Evolutionary conservation across 2,329 filamentous ascomycete species (phyloP).

Genomic region (Paraphaeosphaeria sporulosa): DNA sequence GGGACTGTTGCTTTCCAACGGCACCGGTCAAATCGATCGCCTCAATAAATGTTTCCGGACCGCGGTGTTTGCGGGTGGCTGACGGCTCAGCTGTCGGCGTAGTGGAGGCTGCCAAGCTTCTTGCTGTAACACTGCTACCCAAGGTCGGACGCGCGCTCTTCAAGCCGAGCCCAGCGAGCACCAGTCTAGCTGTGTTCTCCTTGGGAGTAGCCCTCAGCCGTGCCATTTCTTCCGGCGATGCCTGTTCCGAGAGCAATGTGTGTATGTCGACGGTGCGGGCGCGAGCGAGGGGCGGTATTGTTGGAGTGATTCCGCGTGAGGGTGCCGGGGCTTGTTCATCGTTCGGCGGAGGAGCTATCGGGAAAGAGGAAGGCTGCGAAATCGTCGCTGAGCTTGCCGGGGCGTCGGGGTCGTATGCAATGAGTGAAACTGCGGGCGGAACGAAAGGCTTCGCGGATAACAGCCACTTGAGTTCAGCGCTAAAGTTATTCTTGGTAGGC

Average conservation of each 20-base stretch:
- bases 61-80: conserved; percentile 16
- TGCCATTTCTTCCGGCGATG: conserved; percentile 49
- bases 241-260: conserved; percentile 21
- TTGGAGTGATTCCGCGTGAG: conserved; percentile 21
- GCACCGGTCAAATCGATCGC: conserved; percentile 49
- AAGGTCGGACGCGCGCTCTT: conserved; percentile 19
- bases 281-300: conserved; percentile 29
- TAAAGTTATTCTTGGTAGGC: conserved; percentile 57
- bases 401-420: conserved; percentile 39
- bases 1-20: conserved; percentile 26
- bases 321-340: conserved; percentile 30
- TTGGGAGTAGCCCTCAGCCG: conserved; percentile 53
- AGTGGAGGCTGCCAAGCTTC: conserved; percentile 12
- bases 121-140: conserved; percentile 12
- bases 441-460: conserved; percentile 55
- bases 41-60: conserved; percentile 34
- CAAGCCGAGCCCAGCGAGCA: conserved; percentile 36
- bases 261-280: conserved; percentile 37
- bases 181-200: conserved; percentile 48
- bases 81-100: conserved; percentile 19
- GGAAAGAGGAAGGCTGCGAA: conserved; percentile 23
- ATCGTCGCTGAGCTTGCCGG: conserved; percentile 30
- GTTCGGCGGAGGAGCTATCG: conserved; percentile 22
- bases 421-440: conserved; percentile 42
- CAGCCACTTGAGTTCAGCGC: conserved; percentile 58